Percentiles rank a stretch among this genome's conserved stretches.
Evolutionary conservation across 192 early-diverging fungal species (phyloP).

Genomic region (Thamnidium elegans): DNA sequence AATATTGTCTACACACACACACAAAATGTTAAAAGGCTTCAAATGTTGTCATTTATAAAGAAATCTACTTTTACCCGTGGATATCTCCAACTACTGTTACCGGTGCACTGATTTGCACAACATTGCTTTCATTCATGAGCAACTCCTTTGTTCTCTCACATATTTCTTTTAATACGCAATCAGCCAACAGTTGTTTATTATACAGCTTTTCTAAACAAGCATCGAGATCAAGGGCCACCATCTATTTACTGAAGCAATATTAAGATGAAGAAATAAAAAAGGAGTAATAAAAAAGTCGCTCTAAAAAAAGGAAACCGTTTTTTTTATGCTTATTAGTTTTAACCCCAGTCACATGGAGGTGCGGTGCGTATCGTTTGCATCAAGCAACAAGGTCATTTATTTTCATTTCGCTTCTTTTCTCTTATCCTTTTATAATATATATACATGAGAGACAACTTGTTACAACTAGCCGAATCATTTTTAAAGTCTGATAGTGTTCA

Average conservation of each 20-base stretch:
- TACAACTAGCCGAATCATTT: constrained; percentile 58
- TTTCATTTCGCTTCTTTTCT: too few relatives aligned
- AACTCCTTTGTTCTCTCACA: constrained; percentile 80
- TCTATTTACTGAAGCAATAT: constrained; percentile 1
- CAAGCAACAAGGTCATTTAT: too few relatives aligned
- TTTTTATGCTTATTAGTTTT: too few relatives aligned
- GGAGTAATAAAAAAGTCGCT: background rate
- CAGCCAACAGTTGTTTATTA: constrained; percentile 67
- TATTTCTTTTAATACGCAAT: constrained; percentile 73
- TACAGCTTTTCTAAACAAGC: constrained; percentile 76
- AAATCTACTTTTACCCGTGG: constrained; percentile 60
- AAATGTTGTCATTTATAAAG: too few relatives aligned
- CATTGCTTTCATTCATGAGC: constrained; percentile 82
- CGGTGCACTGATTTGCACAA: constrained; percentile 77
- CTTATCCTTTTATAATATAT: too few relatives aligned
- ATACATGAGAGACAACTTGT: too few relatives aligned
- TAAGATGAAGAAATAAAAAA: background rate
- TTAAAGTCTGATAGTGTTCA: constrained; percentile 69
- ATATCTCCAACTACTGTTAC: constrained; percentile 92
- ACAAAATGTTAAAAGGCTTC: background rate
- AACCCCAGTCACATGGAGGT: too few relatives aligned
- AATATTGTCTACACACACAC: constrained; percentile 64
- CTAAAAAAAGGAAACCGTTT: too few relatives aligned
- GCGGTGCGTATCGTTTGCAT: too few relatives aligned
- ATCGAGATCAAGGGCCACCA: constrained; percentile 74